Evolutionary conservation across 805 yeast genomes (phyloP).

Genomic region (Pichia californica): DNA sequence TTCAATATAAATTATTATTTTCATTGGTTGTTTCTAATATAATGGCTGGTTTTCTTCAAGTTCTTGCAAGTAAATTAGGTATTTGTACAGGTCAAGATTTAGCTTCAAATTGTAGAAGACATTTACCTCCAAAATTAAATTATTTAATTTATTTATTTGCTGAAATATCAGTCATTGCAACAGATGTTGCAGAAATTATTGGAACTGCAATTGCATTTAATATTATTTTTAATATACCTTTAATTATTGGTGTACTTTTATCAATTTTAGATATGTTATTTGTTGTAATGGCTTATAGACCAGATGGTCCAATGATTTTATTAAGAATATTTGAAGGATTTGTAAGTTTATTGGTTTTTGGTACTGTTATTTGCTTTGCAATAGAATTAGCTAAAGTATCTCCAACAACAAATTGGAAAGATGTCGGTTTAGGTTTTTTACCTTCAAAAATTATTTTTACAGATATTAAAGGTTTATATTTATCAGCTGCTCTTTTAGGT

Average conservation of each 20-base stretch:
- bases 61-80: constrained; percentile 80
- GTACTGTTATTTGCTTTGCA: constrained; percentile 81
- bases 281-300: constrained; percentile 81
- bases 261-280: constrained; percentile 83
- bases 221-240: constrained; percentile 72
- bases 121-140: constrained; percentile 59
- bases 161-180: constrained; percentile 87
- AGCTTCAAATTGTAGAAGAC: constrained; percentile 78
- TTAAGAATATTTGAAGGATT: constrained; percentile 76
- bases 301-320: constrained; percentile 71
- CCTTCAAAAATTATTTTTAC: constrained; percentile 42
- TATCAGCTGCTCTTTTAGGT: constrained; percentile 81
- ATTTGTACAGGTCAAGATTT: constrained; percentile 90
- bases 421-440: constrained; percentile 63
- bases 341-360: constrained; percentile 69
- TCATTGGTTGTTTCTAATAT: constrained; percentile 74
- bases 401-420: constrained; percentile 41
- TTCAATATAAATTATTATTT: constrained; percentile 71
- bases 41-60: constrained; percentile 82
- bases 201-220: constrained; percentile 96
- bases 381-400: constrained; percentile 71
- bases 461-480: constrained; percentile 61
- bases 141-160: constrained; percentile 66
- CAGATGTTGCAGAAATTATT: constrained; percentile 94
- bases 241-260: constrained; percentile 74